A percentile compares a stretch with the other conserved stretches of the same genome.
These are phyloP conservation scores for Sordariomycetes sp. DNA, from an alignment of 2,329 filamentous ascomycete species.

Conservation along the genomic window DNA sequence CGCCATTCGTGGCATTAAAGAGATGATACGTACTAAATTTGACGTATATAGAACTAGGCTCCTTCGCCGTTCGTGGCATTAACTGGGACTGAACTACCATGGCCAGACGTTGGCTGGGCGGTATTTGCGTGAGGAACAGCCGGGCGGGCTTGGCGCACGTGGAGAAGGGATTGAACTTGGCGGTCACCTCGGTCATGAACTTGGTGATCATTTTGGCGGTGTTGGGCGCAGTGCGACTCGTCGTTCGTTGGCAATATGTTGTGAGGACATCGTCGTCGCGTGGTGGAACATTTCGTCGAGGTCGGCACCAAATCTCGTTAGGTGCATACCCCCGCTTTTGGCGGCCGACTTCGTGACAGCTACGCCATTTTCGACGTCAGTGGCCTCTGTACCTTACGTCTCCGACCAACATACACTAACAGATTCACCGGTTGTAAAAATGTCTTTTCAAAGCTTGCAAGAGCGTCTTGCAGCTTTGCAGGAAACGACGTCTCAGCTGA, in stretches of 20 bases:
- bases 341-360: slow-evolving; percentile 2
- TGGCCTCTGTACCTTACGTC: too few relatives aligned
- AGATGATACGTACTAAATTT: slow-evolving; percentile 66
- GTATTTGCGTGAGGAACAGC: slow-evolving; percentile 78
- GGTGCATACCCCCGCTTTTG: slow-evolving; percentile 2
- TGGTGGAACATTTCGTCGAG: background rate
- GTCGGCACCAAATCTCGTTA: too few relatives aligned
- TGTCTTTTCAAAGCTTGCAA: slow-evolving; percentile 53
- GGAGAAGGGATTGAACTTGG: slow-evolving; percentile 90
- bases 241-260: background rate
- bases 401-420: background rate
- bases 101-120: slow-evolving; percentile 65
- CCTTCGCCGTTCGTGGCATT: slow-evolving; percentile 59
- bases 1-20: slow-evolving; percentile 53
- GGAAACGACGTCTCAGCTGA: slow-evolving; percentile 50
- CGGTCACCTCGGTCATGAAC: slow-evolving; percentile 76
- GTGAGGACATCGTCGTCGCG: background rate
- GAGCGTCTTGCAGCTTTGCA: slow-evolving; percentile 50
- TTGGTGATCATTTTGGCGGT: slow-evolving; percentile 63
- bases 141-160: slow-evolving; percentile 71
- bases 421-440: slow-evolving; percentile 12
- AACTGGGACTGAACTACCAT: slow-evolving; percentile 74
- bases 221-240: background rate
- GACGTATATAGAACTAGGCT: slow-evolving; percentile 60
- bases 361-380: background rate